A percentile compares a stretch with the other conserved stretches of the same genome.
These are phyloP conservation scores for Cryphonectria japonica DNA, from an alignment of 2,329 filamentous ascomycete species.

Conservation along the genomic window DNA sequence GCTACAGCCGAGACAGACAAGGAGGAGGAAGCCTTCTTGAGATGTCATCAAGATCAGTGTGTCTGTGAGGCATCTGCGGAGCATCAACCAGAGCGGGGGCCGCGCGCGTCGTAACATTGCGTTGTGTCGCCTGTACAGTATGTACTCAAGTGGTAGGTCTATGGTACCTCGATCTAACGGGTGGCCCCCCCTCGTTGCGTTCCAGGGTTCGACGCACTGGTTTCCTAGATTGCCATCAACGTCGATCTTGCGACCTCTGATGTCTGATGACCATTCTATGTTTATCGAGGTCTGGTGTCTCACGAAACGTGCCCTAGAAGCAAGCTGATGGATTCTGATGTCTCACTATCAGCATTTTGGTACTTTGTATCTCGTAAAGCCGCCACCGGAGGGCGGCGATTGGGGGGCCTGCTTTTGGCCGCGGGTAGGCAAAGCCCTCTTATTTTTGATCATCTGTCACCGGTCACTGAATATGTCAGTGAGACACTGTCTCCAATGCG, in stretches of 20 bases:
- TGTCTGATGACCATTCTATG: conserved; percentile 17
- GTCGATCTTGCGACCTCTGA: conserved; percentile 22
- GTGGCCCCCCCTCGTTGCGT: conserved; percentile 1
- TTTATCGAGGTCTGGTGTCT: conserved; percentile 17
- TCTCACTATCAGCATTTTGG: conserved; percentile 8
- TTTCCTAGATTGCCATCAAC: conserved; percentile 20
- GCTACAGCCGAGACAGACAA: background rate
- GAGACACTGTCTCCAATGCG: background rate
- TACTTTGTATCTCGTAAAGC: conserved; percentile 13
- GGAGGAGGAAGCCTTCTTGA: background rate
- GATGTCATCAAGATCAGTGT: background rate
- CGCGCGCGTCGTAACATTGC: conserved; percentile 2
- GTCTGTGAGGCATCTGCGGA: conserved; percentile 4
- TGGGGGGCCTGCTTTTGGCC: background rate
- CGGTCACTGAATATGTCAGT: conserved; percentile 21
- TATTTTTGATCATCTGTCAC: conserved; percentile 10
- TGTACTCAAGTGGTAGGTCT: too few relatives aligned
- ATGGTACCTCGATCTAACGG: background rate
- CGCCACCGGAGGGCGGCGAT: background rate
- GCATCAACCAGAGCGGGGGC: conserved; percentile 5
- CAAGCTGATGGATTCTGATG: conserved; percentile 23
- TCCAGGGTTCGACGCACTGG: conserved; percentile 27
- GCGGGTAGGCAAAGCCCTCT: background rate
- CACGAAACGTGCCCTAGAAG: conserved; percentile 14
- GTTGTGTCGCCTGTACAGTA: background rate